phyloP scores from a whole-genome alignment of 805 yeast species.

The Pichia scutulata region DNA sequence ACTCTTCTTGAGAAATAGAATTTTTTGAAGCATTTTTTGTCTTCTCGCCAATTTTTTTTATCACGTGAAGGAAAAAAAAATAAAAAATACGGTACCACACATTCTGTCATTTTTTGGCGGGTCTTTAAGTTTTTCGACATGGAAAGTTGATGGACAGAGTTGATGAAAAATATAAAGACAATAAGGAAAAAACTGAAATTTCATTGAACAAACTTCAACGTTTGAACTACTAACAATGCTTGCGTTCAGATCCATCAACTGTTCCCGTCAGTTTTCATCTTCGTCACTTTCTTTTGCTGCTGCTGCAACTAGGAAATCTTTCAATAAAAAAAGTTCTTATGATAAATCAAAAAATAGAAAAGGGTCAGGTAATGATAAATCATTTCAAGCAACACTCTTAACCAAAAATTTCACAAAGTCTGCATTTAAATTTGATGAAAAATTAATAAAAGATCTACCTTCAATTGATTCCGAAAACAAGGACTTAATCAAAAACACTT shows the following conservation, averaged over 20 bases:
- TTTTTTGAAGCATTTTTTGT: no score
- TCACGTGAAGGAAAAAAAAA: no score
- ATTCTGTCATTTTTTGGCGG: neutral
- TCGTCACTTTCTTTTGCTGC: constrained; percentile 14
- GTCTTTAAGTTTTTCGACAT: neutral
- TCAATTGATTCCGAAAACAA: constrained; percentile 10
- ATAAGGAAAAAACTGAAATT: neutral
- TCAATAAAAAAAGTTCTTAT: constrained; percentile 20
- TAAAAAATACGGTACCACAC: no score
- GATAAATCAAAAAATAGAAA: constrained; percentile 23
- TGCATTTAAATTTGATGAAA: constrained; percentile 15
- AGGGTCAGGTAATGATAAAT: constrained; percentile 28
- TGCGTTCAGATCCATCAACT: neutral
- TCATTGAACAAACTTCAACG: neutral
- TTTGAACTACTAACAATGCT: neutral
- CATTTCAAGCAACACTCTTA: constrained; percentile 20
- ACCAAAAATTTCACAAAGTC: constrained; percentile 19
- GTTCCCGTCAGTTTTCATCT: constrained; percentile 12
- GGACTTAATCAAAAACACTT: constrained; percentile 19
- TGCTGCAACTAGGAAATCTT: constrained; percentile 24
- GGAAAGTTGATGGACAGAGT: neutral
- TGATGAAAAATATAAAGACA: neutral
- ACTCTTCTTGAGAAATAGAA: no score
- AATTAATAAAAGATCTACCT: constrained; percentile 15
- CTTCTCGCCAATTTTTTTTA: neutral